Evolutionary conservation across 2,329 filamentous ascomycete species (phyloP), one percentile per base, ranked within the genome.

Genomic region (Aureobasidium sp.): DNA sequence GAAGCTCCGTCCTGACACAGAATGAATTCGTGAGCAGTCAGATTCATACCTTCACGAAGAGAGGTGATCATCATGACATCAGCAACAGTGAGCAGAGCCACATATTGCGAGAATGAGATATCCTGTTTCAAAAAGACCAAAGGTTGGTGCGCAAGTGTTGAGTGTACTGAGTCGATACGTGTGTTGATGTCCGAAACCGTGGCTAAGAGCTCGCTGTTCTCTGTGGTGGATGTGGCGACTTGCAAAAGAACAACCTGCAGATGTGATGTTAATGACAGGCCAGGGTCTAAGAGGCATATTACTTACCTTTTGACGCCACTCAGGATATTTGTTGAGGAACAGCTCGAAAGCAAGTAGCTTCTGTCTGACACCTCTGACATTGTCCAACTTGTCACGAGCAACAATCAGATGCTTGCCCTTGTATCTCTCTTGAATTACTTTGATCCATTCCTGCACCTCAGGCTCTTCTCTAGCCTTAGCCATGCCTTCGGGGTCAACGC

Each of bases 61-160:
- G 91, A 95, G 2, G 93, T 95, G 70, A 97, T 94, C 84, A 97
- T 94, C 55, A 97, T 79, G 2, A 88, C 89, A 76, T 97, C 92
- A 1, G 93, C 94, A 59, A 95, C 87, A 3, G 90, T 91, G 51
- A 97, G 82, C 8, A 97, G 80, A 1, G 92, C 93, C n/a, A 97
- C 82, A 70, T 97, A 97, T 71, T 97, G 92, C 0, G 89, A 81
- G 71, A 96, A 96, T 63, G 90, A 87, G 64, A 97, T 94, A 69
- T 97, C 93, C 74, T 97, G 93, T 75, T 95, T 92, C 59, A 97
- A 80, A 74, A 97, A 97, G 6, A 97, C 89, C 12, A 97, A 83
- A 1, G 93, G 93, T 70, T 96, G 92, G 70, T 97, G 94, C 0
- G 91, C 90, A 55, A 97, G 80, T 29, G 92, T 96, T 7, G 92